Conservation (phyloP, 2,329 filamentous ascomycete genomes). For the Ceratocystis cubensis region DNA sequence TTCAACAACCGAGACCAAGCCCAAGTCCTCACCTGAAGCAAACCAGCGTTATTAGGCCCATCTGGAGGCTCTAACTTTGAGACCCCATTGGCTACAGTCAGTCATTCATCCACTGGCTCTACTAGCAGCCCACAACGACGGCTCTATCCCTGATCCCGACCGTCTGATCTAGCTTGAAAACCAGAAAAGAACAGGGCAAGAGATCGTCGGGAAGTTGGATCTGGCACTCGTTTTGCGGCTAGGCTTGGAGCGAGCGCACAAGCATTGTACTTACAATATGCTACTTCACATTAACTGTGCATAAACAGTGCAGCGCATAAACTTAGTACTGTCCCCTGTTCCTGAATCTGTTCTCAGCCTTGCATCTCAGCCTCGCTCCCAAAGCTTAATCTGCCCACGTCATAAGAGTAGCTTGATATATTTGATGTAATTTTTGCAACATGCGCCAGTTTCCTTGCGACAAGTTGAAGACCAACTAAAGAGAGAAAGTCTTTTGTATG, state of each 20-base stretch:
- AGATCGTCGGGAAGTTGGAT: conserved; percentile 3
- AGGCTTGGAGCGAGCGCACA: neutral
- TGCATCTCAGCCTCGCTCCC: conserved; percentile 16
- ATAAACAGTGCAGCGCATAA: neutral
- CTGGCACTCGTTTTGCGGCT: neutral
- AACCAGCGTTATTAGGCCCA: neutral
- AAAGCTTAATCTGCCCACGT: conserved; percentile 13
- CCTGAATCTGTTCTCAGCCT: conserved; percentile 6
- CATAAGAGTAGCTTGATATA: conserved; percentile 1
- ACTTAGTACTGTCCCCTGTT: neutral
- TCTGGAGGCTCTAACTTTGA: neutral
- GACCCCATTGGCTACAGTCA: neutral
- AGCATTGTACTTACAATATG: neutral
- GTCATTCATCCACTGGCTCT: neutral
- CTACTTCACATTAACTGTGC: neutral
- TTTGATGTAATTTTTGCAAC: neutral
- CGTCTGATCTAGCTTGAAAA: conserved; percentile 5
- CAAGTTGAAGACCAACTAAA: neutral
- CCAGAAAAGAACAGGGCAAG: neutral
- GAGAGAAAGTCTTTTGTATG: neutral
- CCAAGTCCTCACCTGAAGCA: conserved; percentile 7
- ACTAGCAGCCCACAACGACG: neutral
- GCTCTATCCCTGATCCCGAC: conserved; percentile 2
- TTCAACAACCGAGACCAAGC: neutral
- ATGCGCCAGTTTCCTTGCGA: neutral